Evolutionary conservation across 2,329 filamentous ascomycete species (phyloP), one percentile per base, ranked within the genome.

Genomic region (Claviceps lovelessii): DNA sequence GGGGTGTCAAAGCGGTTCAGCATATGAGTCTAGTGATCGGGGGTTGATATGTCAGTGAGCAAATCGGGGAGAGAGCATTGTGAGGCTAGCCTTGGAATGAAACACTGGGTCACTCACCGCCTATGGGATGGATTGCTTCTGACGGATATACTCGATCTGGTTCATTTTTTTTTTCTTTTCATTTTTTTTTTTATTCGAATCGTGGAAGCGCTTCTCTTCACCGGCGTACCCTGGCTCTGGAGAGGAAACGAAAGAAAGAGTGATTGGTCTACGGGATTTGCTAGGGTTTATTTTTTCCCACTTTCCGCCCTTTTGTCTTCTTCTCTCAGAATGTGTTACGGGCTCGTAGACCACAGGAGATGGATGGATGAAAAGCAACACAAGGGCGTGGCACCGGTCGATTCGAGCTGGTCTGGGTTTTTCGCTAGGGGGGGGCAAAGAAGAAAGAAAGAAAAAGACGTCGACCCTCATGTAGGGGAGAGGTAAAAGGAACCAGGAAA

Each of bases 351-450:
- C 60, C 59, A 55, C 56, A 56, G 63, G 60, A 62, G 61, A 17
- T 59, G 54, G 41, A 33, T 60, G 54, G 47, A 53, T 60, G 61
- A 19, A 17, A 31, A 31, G 46, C 62, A 61, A 63, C 60, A 59
- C 28, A 48, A 17, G 51, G 5, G 55, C 51, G 23, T 51, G 28
- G n/a, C 49, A 57, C 61, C 58, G 61, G 61, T 62, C 39, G 61
- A 62, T 61, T 42, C 59, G 55, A 60, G 60, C 64, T 63, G 61
- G 62, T 64, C 63, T 50, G 48, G 63, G 63, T 63, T 63, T 66
- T 64, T 33, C 23, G 23, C 23, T 23, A 23, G 23, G 23, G 23
- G 23, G 23, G 3, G 3, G 3, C 1, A 23, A 23, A 23, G 23
- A 23, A 23, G 23, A 23, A 23, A 23, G 23, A 23, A 23, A 23